Evolutionary conservation across 192 early-diverging fungal species (phyloP).

Genomic region (Umbelopsis isabellina): DNA sequence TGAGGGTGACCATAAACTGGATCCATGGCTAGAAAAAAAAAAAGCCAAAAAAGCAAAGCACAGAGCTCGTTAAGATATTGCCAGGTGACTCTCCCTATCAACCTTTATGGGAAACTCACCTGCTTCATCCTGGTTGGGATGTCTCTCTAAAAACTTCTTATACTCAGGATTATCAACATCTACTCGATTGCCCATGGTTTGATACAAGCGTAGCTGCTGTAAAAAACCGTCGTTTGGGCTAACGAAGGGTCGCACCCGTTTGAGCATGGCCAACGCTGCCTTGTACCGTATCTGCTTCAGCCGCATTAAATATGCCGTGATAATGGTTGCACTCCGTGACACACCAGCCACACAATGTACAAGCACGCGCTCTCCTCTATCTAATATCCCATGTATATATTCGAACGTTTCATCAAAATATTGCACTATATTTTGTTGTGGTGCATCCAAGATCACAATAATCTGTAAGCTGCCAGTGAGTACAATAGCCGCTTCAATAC

Average conservation of each 20-base stretch:
- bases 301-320: conserved; percentile 63
- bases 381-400: conserved; percentile 57
- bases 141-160: conserved; percentile 16
- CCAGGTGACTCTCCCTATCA: not conserved
- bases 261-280: conserved; percentile 35
- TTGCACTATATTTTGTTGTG: conserved; percentile 68
- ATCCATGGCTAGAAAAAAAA: too few relatives aligned
- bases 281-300: conserved; percentile 24
- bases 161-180: conserved; percentile 31
- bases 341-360: conserved; percentile 76
- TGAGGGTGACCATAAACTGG: too few relatives aligned
- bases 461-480: not conserved
- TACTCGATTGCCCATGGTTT: conserved; percentile 33
- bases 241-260: conserved; percentile 33
- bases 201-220: conserved; percentile 36
- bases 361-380: conserved; percentile 55
- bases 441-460: conserved; percentile 57
- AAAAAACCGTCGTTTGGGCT: conserved; percentile 40
- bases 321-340: conserved; percentile 56
- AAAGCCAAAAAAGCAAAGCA: too few relatives aligned
- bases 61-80: too few relatives aligned
- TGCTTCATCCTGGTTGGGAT: conserved; percentile 25
- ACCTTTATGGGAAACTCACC: not conserved
- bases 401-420: conserved; percentile 63
- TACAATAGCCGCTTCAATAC: too few relatives aligned